These are phyloP conservation scores for Clavispora santaluciae DNA, from an alignment of 805 yeast genomes.

Conservation along the genomic window DNA sequence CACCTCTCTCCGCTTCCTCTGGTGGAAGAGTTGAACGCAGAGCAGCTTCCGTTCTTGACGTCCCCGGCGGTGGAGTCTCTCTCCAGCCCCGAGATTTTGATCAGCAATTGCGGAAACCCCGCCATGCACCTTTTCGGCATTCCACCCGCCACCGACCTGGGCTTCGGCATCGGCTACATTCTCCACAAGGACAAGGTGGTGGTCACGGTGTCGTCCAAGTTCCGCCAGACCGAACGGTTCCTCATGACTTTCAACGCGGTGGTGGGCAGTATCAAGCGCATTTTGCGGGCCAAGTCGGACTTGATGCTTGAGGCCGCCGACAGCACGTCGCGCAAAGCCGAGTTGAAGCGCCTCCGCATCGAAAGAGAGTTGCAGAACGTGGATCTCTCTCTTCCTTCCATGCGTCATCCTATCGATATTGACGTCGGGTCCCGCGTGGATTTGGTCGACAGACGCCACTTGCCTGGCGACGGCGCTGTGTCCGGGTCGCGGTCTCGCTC, in stretches of 20 bases:
- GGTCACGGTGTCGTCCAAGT: conserved; percentile 80
- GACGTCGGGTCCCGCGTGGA: conserved; percentile 5
- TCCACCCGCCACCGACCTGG: conserved; percentile 86
- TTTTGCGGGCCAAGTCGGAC: conserved; percentile 36
- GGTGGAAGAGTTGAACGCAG: conserved; percentile 5
- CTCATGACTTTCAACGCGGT: conserved; percentile 62
- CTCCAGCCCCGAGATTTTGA: conserved; percentile 33
- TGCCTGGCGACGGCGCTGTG: not conserved
- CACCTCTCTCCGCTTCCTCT: conserved; percentile 12
- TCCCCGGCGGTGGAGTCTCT: conserved; percentile 31
- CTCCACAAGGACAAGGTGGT: conserved; percentile 76
- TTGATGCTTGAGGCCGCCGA: conserved; percentile 27
- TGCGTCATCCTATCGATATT: conserved; percentile 21
- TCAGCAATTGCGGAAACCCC: conserved; percentile 84
- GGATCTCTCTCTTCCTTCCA: conserved; percentile 14
- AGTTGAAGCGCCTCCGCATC: conserved; percentile 30
- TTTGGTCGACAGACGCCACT: not conserved
- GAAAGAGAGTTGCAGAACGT: conserved; percentile 32
- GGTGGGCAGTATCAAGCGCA: conserved; percentile 52
- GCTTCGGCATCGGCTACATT: conserved; percentile 90
- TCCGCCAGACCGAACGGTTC: conserved; percentile 80
- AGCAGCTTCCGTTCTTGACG: conserved; percentile 27
- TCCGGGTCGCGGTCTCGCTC: not conserved
- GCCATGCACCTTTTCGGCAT: conserved; percentile 83
- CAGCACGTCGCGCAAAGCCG: conserved; percentile 27